Evolutionary conservation across 495 filamentous ascomycete genomes (phyloP).

Genomic region (Aspergillus kassunensis): DNA sequence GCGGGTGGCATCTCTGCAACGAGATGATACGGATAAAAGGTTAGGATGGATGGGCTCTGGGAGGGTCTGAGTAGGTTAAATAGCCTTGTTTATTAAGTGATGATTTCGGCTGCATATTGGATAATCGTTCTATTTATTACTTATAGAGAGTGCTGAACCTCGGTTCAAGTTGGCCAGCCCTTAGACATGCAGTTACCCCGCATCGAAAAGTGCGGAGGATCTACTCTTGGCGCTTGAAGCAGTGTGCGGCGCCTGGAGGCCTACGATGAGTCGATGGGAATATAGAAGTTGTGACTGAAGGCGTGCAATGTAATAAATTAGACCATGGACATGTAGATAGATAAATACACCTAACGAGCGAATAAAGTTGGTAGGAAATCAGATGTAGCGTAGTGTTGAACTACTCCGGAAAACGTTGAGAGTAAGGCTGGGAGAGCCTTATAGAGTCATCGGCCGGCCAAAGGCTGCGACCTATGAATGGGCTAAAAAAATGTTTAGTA

Average conservation of each 20-base stretch:
- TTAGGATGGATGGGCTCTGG: neutral
- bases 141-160: neutral
- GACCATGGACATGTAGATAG: neutral
- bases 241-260: neutral
- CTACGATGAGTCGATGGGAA: no score
- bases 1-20: no score
- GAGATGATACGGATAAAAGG: no score
- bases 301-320: no score
- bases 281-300: no score
- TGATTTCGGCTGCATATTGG: neutral
- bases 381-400: conserved; percentile 2
- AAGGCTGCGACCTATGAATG: no score
- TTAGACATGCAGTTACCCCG: neutral
- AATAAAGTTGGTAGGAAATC: neutral
- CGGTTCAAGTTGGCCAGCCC: no score
- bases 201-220: conserved; percentile 1
- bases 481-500: conserved; percentile 28
- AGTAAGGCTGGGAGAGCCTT: no score
- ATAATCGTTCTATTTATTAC: neutral
- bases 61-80: no score
- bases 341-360: neutral
- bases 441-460: no score
- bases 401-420: neutral
- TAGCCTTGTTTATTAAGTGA: no score
- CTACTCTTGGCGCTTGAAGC: neutral